Conservation (phyloP, 208 protist genomes). For the Porcisia hertigi region DNA sequence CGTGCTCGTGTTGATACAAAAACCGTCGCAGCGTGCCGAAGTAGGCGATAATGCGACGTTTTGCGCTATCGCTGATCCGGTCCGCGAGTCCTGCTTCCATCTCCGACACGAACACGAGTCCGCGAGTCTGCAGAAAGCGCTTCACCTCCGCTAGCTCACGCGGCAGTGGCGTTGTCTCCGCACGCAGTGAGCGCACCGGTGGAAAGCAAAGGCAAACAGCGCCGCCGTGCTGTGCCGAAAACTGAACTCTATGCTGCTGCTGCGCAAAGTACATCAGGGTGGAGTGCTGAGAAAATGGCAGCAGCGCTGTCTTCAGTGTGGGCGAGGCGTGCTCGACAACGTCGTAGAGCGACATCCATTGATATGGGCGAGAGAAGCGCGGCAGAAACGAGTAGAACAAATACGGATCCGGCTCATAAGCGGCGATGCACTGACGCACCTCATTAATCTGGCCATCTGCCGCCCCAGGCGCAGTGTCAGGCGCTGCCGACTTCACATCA, state of each 20-base stretch:
- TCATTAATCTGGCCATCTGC: neutral
- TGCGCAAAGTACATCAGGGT: constrained; percentile 70
- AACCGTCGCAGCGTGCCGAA: constrained; percentile 33
- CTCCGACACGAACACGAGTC: constrained; percentile 21
- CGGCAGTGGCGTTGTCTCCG: constrained; percentile 30
- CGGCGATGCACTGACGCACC: constrained; percentile 27
- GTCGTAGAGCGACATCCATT: constrained; percentile 41
- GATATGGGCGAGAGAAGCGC: constrained; percentile 7
- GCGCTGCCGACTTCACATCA: neutral
- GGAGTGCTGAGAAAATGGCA: constrained; percentile 31
- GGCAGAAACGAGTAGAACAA: constrained; percentile 35
- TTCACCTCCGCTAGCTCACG: constrained; percentile 17
- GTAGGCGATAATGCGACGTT: constrained; percentile 28
- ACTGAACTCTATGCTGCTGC: constrained; percentile 59
- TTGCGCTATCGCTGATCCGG: constrained; percentile 17
- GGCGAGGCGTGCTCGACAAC: constrained; percentile 34
- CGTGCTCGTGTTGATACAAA: constrained; percentile 14
- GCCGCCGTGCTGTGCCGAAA: constrained; percentile 45
- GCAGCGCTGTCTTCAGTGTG: constrained; percentile 23
- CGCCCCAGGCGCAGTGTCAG: neutral
- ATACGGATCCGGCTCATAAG: constrained; percentile 46
- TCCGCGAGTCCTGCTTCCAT: constrained; percentile 4
- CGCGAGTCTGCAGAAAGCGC: neutral
- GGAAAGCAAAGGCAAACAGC: constrained; percentile 21
- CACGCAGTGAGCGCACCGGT: constrained; percentile 5